phyloP scores from a whole-genome alignment of 2,329 filamentous ascomycete genomes.

The Xylaria sp. region DNA sequence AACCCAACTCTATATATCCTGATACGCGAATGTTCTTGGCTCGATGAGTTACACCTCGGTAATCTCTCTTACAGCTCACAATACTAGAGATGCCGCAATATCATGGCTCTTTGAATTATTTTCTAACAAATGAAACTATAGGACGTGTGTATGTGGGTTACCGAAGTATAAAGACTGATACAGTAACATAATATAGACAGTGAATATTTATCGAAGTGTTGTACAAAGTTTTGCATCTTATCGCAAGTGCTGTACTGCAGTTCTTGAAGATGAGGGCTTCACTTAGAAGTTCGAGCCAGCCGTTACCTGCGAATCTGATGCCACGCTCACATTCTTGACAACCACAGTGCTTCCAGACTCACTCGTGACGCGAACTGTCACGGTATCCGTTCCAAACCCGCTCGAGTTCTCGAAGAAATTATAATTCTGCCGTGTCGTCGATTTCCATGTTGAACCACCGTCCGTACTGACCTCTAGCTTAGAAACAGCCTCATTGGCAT shows the following conservation, averaged over 20 bases:
- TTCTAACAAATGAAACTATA: constrained; percentile 1
- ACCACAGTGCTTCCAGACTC: constrained; percentile 60
- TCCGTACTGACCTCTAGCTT: constrained; percentile 70
- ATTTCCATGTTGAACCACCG: constrained; percentile 66
- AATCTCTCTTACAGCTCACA: no score
- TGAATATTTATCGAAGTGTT: constrained; percentile 14
- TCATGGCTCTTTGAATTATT: not conserved
- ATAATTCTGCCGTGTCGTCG: constrained; percentile 63
- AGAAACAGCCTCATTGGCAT: constrained; percentile 66
- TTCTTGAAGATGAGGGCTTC: not conserved
- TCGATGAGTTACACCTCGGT: no score
- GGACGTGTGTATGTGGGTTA: constrained; percentile 7
- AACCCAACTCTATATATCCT: not conserved
- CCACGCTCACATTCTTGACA: constrained; percentile 61
- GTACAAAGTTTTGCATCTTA: not conserved
- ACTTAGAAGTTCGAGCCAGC: constrained; percentile 41
- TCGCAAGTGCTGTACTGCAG: not conserved
- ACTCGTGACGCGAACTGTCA: constrained; percentile 67
- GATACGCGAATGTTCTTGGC: no score
- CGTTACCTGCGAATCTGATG: constrained; percentile 39
- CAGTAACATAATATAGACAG: constrained; percentile 30
- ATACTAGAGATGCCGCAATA: no score
- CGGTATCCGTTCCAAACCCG: constrained; percentile 64
- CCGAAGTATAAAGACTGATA: constrained; percentile 23
- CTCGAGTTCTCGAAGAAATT: constrained; percentile 71